Base-by-base conservation (phyloP, 768 basidiomycete genomes). In the Leccinum subgranulosum region DNA sequence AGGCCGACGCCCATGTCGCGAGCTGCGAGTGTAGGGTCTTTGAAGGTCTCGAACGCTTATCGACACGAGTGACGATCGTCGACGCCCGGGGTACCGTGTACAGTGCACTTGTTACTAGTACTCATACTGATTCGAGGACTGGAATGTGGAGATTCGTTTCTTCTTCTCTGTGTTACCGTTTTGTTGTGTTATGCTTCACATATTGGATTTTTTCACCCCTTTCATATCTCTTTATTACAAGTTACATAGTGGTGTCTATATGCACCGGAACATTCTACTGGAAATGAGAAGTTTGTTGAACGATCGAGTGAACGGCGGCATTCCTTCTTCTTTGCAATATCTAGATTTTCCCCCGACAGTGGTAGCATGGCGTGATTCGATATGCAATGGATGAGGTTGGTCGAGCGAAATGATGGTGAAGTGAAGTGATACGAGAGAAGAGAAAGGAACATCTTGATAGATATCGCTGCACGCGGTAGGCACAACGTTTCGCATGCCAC, bases 1-100 rank as follows among this genome's bases (percentile, higher is more conserved):
- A 77, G 85, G 52, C 76, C 74, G 53, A 62, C 58, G 50, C 67
- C 75, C 8, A 58, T 75, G 15, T 74, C 73, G 63, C 75, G 80
- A 59, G 67, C 72, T 17, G 68, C 54, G 47, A 77, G 75, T 31
- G 41, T 21, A 4, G 55, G 51, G 6, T 47, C 58, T 47, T 49
- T 68, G 54, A 60, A 65, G 23, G 17, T 53, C 1, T 49, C 64
- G 2, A 67, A 47, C n/a, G 65, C 54, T 19, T 41, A 67, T 25
- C 50, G 54, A 28, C 61, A 33, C 3, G 61, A 2, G 23, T 64
- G 57, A 64, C 4, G 47, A 23, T 11, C 4, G 41, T 19, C 23
- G 45, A 9, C 17, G 8, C 17, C 8, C 0, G 17, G 39, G 39
- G 39, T 41, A 4, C n/a, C 11, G 5, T 33, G 12, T 33, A 14